These are phyloP conservation scores for Pythium folliculosum DNA, from an alignment of 352 stramenopile species.

Conservation along the genomic window DNA sequence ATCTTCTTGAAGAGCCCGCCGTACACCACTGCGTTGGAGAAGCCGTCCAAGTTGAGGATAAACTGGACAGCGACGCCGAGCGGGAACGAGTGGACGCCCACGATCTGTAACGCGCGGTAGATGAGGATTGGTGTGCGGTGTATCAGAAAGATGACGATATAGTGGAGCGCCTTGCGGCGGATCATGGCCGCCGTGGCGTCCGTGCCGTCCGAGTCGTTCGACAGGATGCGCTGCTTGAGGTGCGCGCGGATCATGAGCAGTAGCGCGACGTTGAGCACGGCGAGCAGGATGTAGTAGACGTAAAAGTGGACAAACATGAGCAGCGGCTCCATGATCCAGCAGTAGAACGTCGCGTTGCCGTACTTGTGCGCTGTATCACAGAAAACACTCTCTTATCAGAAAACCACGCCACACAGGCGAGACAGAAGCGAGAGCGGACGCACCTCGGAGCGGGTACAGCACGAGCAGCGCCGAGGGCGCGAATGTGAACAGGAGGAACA, in stretches of 20 bases:
- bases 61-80: slow-evolving; percentile 55
- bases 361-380: slow-evolving; percentile 50
- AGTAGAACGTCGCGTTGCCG: slow-evolving; percentile 82
- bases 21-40: slow-evolving; percentile 78
- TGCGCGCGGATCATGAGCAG: slow-evolving; percentile 64
- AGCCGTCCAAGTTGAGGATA: slow-evolving; percentile 66
- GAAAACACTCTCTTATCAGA: not conserved
- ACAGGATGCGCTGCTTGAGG: slow-evolving; percentile 63
- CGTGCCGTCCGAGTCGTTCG: slow-evolving; percentile 62
- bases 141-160: slow-evolving; percentile 69
- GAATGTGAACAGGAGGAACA: slow-evolving; percentile 59
- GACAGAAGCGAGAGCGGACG: slow-evolving; percentile 1
- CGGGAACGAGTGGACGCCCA: slow-evolving; percentile 37
- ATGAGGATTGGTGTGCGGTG: slow-evolving; percentile 74
- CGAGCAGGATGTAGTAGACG: slow-evolving; percentile 63
- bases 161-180: slow-evolving; percentile 65
- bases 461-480: slow-evolving; percentile 50
- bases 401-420: not conserved
- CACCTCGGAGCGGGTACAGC: slow-evolving; percentile 62
- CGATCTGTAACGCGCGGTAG: slow-evolving; percentile 58
- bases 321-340: slow-evolving; percentile 68
- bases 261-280: slow-evolving; percentile 73
- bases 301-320: slow-evolving; percentile 83
- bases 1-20: slow-evolving; percentile 50
- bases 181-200: slow-evolving; percentile 74